phyloP scores from a whole-genome alignment of 1,284 basidiomycete genomes.

The Afroboletus lepidellus region DNA sequence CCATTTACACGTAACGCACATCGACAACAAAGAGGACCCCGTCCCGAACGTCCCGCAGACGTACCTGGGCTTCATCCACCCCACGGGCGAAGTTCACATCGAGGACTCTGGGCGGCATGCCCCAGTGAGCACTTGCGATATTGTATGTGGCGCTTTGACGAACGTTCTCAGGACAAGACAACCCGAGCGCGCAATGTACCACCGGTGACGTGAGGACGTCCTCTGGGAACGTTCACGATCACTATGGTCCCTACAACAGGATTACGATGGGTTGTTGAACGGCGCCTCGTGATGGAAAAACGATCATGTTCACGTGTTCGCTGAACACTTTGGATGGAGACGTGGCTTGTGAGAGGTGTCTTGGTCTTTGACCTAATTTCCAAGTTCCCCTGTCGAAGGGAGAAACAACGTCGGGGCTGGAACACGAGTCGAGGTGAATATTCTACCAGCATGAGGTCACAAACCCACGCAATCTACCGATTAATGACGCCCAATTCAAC shows the following conservation, averaged over 20 bases:
- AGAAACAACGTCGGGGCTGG: too few species aligned
- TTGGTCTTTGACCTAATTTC: too few species aligned
- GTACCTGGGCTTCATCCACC: constrained; percentile 54
- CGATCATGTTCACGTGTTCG: too few species aligned
- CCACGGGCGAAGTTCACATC: constrained; percentile 61
- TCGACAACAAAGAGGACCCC: constrained; percentile 53
- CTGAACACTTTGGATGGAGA: too few species aligned
- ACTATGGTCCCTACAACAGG: constrained; percentile 60
- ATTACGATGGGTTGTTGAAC: constrained; percentile 47
- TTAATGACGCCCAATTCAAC: too few species aligned
- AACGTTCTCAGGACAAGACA: constrained; percentile 49
- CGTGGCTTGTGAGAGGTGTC: too few species aligned
- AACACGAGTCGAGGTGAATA: too few species aligned
- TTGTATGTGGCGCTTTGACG: background rate
- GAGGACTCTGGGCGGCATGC: constrained; percentile 46
- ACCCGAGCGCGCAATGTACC: constrained; percentile 49
- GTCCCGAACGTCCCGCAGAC: constrained; percentile 51
- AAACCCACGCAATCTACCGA: too few species aligned
- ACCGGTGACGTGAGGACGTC: constrained; percentile 51
- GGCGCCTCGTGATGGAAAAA: background rate
- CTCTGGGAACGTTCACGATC: constrained; percentile 48
- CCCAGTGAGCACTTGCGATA: constrained; percentile 34
- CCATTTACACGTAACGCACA: constrained; percentile 43
- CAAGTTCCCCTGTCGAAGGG: too few species aligned
- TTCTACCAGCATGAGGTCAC: too few species aligned